These are phyloP conservation scores for Eremochloa ophiuroides DNA, from an alignment of 176 grass and related monocot genomes.

Conservation along the genomic window DNA sequence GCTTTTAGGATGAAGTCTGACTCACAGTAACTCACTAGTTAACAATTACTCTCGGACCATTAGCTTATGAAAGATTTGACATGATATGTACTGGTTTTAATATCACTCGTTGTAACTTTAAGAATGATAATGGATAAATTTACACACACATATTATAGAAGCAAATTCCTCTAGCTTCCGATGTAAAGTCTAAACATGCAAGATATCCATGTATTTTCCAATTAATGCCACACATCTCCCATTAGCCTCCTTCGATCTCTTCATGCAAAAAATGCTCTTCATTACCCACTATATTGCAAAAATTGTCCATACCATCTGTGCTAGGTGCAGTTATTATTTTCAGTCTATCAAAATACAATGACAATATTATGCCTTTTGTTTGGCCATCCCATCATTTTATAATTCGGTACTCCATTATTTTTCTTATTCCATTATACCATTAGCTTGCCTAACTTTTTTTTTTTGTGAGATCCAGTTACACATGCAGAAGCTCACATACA, in stretches of 20 bases:
- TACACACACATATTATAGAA: not conserved
- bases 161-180: not conserved
- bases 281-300: too few relatives aligned
- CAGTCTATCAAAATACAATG: not conserved
- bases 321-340: not conserved
- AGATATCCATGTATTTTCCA: not conserved
- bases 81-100: not conserved
- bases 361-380: not conserved
- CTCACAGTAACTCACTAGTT: not conserved
- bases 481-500: too few relatives aligned
- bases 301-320: too few relatives aligned
- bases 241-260: too few relatives aligned
- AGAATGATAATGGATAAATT: not conserved
- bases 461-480: too few relatives aligned
- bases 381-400: not conserved
- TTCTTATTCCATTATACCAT: not conserved
- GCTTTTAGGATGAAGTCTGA: not conserved
- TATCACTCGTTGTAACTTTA: not conserved
- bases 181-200: not conserved
- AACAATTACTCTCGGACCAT: not conserved
- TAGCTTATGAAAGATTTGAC: not conserved
- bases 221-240: not conserved
- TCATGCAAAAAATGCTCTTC: too few relatives aligned
- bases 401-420: not conserved
- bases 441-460: too few relatives aligned